Base-by-base conservation (phyloP, 805 yeast species). In the Zygosaccharomyces bailii region DNA sequence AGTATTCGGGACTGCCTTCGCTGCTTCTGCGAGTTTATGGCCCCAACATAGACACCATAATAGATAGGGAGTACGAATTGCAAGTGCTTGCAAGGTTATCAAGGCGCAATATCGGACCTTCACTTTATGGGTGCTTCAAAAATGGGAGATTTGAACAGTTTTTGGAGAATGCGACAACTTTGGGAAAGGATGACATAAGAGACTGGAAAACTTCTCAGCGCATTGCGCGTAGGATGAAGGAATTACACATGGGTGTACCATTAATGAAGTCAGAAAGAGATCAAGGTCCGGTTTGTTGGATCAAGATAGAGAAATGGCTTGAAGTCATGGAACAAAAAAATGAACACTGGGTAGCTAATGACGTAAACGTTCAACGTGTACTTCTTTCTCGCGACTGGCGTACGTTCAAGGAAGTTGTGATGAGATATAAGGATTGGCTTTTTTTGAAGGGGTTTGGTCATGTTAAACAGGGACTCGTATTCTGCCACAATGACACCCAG, bases 81-180 rank as follows among this genome's bases (percentile, higher is more conserved):
- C 72, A 75, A 42, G 77, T 84, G 2, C 71, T 93, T 45, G 77
- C 80, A 19, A 80, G 93, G 59, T 73, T 93, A 49, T 83, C 95
- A 0, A 70, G 72, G 39, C 80, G 82, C 52, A 79, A 80, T 44
- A 91, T 93, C 50, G 99, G 99, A 0, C 96, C 99, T 1, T 76
- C 80, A 49, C 67, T 93, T 41, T 71, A 86, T 58, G 99, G 99
- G 2, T 87, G 91, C 37, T 93, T 93, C 63, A 70, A 80, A 34
- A 93, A 93, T 61, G 99, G 99, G 39, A 73, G 99, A 50, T 84
- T 93, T 55, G 99, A 93, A 67, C 97, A 93, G 67, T 93, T 84
- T 57, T 70, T 93, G 51, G 86, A 84, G 42, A 84, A 91, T 46
- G 91, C 95, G 16, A 70, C 76, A 43, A 83, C 98, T 1, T 73